phyloP scores from a whole-genome alignment of 2,329 filamentous ascomycete species.

The Setomelanomma holmii region DNA sequence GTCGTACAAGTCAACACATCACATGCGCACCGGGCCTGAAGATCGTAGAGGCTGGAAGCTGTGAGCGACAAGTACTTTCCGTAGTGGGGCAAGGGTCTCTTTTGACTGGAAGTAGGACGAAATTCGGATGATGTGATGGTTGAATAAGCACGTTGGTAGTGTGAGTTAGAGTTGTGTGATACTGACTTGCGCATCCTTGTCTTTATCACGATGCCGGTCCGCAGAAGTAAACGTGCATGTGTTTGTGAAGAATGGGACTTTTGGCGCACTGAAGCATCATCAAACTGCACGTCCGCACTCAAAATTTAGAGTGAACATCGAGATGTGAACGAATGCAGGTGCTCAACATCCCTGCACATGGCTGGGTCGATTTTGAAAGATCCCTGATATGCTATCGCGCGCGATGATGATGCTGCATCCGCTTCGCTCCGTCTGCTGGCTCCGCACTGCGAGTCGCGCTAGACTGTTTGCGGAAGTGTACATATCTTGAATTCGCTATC shows the following conservation, averaged over 20 bases:
- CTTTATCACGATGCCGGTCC: too few species aligned
- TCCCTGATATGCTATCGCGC: not conserved
- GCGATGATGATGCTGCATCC: not conserved
- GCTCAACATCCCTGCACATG: not conserved
- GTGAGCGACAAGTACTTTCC: not conserved
- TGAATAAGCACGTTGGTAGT: not conserved
- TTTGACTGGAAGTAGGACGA: too few species aligned
- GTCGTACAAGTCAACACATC: too few species aligned
- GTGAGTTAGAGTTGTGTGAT: too few species aligned
- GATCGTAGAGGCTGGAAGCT: not conserved
- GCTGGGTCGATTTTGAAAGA: not conserved
- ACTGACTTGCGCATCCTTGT: too few species aligned
- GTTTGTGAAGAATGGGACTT: too few species aligned
- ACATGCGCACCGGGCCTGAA: not conserved
- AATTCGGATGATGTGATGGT: not conserved
- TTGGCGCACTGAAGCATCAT: too few species aligned
- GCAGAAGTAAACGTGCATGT: too few species aligned
- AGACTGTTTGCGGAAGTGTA: not conserved
- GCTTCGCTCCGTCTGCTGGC: not conserved
- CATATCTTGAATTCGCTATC: not conserved
- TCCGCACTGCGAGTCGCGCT: not conserved
- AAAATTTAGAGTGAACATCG: too few species aligned
- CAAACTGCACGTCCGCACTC: too few species aligned
- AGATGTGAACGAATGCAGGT: not conserved
- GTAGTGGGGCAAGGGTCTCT: too few species aligned